A percentile compares a stretch with the other conserved stretches of the same genome.
These are phyloP conservation scores for Globisporangium cystogenes DNA, from an alignment of 352 stramenopile species.

Conservation along the genomic window DNA sequence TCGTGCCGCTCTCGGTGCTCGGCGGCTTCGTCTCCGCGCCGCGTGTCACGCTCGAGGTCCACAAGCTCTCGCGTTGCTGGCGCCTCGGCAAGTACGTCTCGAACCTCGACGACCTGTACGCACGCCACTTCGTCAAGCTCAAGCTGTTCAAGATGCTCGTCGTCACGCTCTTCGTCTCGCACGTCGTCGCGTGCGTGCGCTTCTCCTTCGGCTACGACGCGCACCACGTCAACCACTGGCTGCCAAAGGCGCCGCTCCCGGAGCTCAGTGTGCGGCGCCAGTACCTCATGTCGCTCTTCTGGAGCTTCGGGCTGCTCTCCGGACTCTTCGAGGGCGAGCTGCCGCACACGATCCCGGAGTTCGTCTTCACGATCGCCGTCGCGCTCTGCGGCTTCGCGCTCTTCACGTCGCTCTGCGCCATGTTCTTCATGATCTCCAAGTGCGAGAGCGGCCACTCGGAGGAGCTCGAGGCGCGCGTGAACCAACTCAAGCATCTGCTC, in stretches of 20 bases:
- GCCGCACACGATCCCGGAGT: constrained; percentile 36
- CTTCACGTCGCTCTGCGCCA: constrained; percentile 65
- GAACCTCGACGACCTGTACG: constrained; percentile 59
- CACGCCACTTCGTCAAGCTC: constrained; percentile 44
- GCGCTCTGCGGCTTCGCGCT: constrained; percentile 53
- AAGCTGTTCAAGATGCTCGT: constrained; percentile 55
- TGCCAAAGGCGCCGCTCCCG: constrained; percentile 18
- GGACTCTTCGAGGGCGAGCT: constrained; percentile 56
- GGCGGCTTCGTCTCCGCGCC: constrained; percentile 14
- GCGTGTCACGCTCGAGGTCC: constrained; percentile 52
- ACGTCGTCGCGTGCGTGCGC: constrained; percentile 47
- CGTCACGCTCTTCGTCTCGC: constrained; percentile 38
- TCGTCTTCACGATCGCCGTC: constrained; percentile 55
- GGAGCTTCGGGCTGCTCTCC: constrained; percentile 55
- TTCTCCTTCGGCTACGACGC: constrained; percentile 45
- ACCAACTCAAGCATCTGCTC: constrained; percentile 64
- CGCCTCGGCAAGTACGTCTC: constrained; percentile 42
- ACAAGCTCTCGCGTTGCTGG: constrained; percentile 49
- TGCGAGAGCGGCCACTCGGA: constrained; percentile 53
- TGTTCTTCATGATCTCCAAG: constrained; percentile 71
- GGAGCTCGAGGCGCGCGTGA: constrained; percentile 48
- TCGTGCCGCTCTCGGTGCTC: constrained; percentile 45
- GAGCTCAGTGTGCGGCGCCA: constrained; percentile 11
- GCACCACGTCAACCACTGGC: constrained; percentile 37
- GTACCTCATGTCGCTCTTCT: constrained; percentile 63